phyloP scores from a whole-genome alignment of 129 eudicot species.

The Artemisia annua region DNA sequence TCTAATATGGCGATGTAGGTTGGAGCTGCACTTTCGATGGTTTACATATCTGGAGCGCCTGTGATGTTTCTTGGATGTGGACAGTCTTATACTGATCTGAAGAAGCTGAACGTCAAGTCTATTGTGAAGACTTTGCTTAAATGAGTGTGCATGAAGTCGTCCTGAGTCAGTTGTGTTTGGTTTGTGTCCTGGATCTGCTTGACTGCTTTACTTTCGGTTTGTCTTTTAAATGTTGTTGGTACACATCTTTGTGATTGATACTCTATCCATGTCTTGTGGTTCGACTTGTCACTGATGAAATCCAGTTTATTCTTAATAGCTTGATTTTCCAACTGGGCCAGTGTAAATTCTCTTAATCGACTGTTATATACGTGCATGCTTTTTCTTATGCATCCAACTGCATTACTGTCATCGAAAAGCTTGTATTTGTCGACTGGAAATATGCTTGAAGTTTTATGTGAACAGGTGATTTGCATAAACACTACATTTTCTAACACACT shows the following conservation, averaged over 20 bases:
- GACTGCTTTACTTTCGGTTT: constrained; percentile 12
- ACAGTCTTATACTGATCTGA: constrained; percentile 90
- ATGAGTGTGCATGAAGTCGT: constrained; percentile 34
- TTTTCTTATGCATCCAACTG: too few relatives aligned
- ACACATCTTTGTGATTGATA: constrained; percentile 13
- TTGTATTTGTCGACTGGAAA: too few relatives aligned
- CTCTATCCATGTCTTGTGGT: too few relatives aligned
- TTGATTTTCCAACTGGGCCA: too few relatives aligned
- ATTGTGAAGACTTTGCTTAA: constrained; percentile 91
- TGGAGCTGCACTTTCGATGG: constrained; percentile 99
- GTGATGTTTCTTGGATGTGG: constrained; percentile 99
- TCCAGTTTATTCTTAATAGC: too few relatives aligned
- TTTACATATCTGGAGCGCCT: constrained; percentile 95
- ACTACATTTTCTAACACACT: too few relatives aligned
- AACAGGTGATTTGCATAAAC: too few relatives aligned
- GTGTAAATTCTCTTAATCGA: too few relatives aligned
- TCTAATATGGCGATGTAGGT: constrained; percentile 45
- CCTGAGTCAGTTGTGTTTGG: background rate
- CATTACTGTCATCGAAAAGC: too few relatives aligned
- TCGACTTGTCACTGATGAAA: too few relatives aligned
- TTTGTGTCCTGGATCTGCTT: constrained; percentile 22
- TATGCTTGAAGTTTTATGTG: too few relatives aligned
- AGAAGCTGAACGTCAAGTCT: constrained; percentile 93
- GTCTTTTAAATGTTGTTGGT: constrained; percentile 15
- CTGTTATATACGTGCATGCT: too few relatives aligned